Base-by-base conservation (phyloP, 2,329 filamentous ascomycete genomes). In the Phyllachora maydis region DNA sequence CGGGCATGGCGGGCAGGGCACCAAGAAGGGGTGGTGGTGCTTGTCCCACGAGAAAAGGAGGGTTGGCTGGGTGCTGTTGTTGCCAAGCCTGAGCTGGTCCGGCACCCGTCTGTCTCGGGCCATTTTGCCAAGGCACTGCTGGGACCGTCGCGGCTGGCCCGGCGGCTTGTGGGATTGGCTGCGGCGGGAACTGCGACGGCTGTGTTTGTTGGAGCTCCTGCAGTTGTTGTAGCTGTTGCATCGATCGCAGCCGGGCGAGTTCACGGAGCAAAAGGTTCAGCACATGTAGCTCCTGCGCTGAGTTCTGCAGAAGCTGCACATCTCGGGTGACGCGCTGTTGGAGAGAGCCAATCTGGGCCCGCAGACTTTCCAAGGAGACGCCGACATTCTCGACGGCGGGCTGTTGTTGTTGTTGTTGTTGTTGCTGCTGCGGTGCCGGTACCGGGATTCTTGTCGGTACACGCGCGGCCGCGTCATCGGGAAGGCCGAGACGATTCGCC, bases 321-420 rank as follows among this genome's bases (percentile, higher is more conserved):
- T 83, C 74, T 26, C 67, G 62, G 33, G 70, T 56, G 13, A 88
- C 56, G 25, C 75, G 64, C 26, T 70, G 61, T 33, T 81, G 72
- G 9, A 79, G 57, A 19, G 70, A 60, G 16, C 60, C 52, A 16
- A 88, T 49, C 26, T 79, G 65, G 9, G 51, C 46, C 23, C 65
- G 57, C 14, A 75, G 57, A 2, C 55, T 51, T 20, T 44, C 38
- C 5, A 41, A 30, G 6, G 26, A 29, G 6, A 25, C 19, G 7
- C 28, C 14, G 3, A 23, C 26, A 23, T 13, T n/a, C 22, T 9
- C 22, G 24, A 20, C 5, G 24, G 21, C n/a, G n/a, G n/a, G n/a
- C n/a, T n/a, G n/a, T n/a, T n/a, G n/a, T n/a, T n/a, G n/a, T n/a
- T n/a, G 29, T 32, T 30, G 24, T 22, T 33, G 27, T 21, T 26